A percentile compares a stretch with the other conserved stretches of the same genome.
These are phyloP conservation scores for Cercophora scortea DNA, from an alignment of 495 filamentous ascomycete species.

Conservation along the genomic window DNA sequence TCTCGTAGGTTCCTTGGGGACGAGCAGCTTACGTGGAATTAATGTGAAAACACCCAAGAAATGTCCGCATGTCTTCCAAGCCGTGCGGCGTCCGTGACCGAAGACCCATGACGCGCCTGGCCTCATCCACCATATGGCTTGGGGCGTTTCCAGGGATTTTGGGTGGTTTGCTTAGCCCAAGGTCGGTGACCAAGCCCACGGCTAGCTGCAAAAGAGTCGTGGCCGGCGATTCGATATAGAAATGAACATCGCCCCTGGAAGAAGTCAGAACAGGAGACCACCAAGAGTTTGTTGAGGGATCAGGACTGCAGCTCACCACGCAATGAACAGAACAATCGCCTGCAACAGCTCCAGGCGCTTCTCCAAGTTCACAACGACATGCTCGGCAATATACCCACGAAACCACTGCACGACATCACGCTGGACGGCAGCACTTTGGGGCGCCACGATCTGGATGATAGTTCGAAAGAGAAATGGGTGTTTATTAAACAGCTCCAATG, in stretches of 20 bases:
- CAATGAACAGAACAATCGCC: constrained; percentile 15
- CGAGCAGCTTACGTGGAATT: constrained; percentile 7
- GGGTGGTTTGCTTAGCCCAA: constrained; percentile 11
- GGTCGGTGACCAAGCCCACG: constrained; percentile 10
- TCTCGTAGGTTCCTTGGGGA: not conserved
- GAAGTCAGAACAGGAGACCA: not conserved
- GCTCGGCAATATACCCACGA: constrained; percentile 11
- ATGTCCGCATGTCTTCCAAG: constrained; percentile 15
- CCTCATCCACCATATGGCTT: constrained; percentile 6
- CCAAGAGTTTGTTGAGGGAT: too few relatives aligned
- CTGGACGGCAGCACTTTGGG: constrained; percentile 13
- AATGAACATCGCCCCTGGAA: constrained; percentile 13
- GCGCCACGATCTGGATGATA: constrained; percentile 12
- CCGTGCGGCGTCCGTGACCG: constrained; percentile 2
- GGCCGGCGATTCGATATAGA: constrained; percentile 9
- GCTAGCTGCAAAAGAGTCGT: constrained; percentile 17
- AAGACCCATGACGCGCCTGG: constrained; percentile 1
- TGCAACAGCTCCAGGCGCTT: constrained; percentile 20
- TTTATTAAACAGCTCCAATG: constrained; percentile 7
- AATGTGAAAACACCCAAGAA: constrained; percentile 15
- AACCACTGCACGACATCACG: constrained; percentile 6
- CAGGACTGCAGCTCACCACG: constrained; percentile 12
- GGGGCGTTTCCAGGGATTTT: not conserved
- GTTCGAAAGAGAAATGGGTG: constrained; percentile 18
- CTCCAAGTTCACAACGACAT: constrained; percentile 14